Percentiles rank a stretch among this genome's conserved stretches.
phyloP scores from a whole-genome alignment of 768 basidiomycete genomes.

The Hebeloma cylindrosporum region DNA sequence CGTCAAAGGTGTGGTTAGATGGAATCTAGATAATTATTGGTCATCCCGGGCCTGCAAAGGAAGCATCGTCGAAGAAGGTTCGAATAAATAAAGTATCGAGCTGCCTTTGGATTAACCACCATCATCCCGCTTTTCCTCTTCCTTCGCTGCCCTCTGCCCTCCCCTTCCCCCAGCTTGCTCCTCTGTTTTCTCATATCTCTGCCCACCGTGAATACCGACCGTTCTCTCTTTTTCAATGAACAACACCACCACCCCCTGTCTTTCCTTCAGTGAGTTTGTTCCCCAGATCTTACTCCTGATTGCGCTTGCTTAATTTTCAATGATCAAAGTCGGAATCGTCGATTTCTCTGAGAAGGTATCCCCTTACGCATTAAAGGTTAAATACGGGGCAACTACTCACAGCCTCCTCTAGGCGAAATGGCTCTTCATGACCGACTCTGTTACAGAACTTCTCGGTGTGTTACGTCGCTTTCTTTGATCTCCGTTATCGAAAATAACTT shows the following conservation, averaged over 20 bases:
- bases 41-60: conserved; percentile 6
- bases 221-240: conserved; percentile 37
- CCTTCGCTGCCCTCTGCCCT: conserved; percentile 5
- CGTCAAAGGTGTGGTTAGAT: no score
- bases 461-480: conserved; percentile 3
- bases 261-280: conserved; percentile 72
- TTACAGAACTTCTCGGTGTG: conserved; percentile 62
- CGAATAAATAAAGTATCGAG: conserved; percentile 11
- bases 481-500: conserved; percentile 2
- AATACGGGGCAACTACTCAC: conserved; percentile 3
- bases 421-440: conserved; percentile 66
- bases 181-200: conserved; percentile 17
- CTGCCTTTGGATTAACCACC: conserved; percentile 6
- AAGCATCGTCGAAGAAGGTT: conserved; percentile 6
- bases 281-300: conserved; percentile 3
- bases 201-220: conserved; percentile 14
- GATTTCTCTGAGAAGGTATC: conserved; percentile 75
- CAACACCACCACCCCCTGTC: conserved; percentile 47
- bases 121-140: conserved; percentile 8
- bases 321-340: conserved; percentile 65
- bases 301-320: not conserved
- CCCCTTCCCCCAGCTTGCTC: conserved; percentile 9
- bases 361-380: not conserved
- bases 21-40: conserved; percentile 2
- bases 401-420: conserved; percentile 53